These are phyloP conservation scores for Populus simonii DNA, from an alignment of 345 rosid species.

Conservation along the genomic window DNA sequence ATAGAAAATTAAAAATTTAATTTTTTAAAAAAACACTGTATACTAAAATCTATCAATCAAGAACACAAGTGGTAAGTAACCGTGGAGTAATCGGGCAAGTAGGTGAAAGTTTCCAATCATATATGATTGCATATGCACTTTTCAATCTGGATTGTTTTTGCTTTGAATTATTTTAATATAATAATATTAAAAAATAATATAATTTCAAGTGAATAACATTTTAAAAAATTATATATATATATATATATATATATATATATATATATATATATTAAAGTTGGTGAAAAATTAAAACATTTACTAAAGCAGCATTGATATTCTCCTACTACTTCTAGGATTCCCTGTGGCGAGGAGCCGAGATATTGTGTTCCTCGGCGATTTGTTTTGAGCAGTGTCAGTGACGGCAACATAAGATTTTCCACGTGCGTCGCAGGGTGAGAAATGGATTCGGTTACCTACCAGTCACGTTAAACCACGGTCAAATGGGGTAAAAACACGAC, in stretches of 20 bases:
- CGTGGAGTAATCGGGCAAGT: background rate
- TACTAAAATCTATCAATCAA: no score
- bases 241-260: no score
- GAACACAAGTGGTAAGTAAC: no score
- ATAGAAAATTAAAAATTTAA: no score
- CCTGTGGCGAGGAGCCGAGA: background rate
- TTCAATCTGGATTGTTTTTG: no score
- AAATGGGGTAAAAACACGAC: background rate
- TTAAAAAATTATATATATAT: no score
- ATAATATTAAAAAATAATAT: no score
- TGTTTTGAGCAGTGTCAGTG: background rate
- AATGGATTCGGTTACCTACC: background rate
- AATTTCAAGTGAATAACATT: fast-evolving
- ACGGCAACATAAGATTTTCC: background rate
- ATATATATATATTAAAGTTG: no score
- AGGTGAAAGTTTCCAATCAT: background rate
- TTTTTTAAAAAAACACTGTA: no score
- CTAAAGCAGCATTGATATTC: background rate
- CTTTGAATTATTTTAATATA: no score
- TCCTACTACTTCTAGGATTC: background rate
- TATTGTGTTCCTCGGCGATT: background rate
- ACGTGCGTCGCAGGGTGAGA: background rate
- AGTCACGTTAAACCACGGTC: background rate
- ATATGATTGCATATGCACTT: background rate
- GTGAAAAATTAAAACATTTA: no score